Base-by-base conservation (phyloP, 139 green algal genomes). In the Chlamydomonas eustigma region DNA sequence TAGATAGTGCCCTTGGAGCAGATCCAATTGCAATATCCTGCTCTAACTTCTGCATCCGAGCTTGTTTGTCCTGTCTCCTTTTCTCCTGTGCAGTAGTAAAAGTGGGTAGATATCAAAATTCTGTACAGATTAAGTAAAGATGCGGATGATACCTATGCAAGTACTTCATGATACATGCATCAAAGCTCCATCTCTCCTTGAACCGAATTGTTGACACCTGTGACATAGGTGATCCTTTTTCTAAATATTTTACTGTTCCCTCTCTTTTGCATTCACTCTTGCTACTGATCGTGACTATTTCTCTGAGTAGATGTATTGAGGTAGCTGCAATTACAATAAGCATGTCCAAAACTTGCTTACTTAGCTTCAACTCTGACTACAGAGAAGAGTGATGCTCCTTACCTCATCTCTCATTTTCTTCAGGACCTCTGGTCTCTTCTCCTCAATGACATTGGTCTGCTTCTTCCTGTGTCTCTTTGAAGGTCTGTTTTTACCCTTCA, bases 391-490 rank as follows among this genome's bases (percentile, higher is more conserved):
- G n/a, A 24, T 71, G n/a, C 33, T 50, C 4, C 68, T 28, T 38
- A 86, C 85, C 85, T 87, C 78, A 63, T 90, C 77, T 58, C 81
- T 38, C 63, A 84, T 64, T 12, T 73, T 58, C 36, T 93, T 35
- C 50, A 79, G 78, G 33, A 89, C 37, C 0, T 39, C 50, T 0
- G 81, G 77, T 69, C 85, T 87, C 68, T 81, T 84, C 64, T 90
- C 91, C 83, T 96, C 90, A 25, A 98, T 90, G 73, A 98, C 88
- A 81, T 97, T 97, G 63, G 76, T 74, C 84, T 98, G 91, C 88
- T 97, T 97, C 84, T 94, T 95, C 64, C 84, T 78, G 69, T 92
- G 86, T 50, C 86, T 83, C 78, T 89, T 85, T 28, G 73, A 91
- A 25, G 93, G 90, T 82, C 88, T 93, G 87, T 97, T 97, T 81